Evolutionary conservation across 257 asterid species (phyloP).

Genomic region (Haberlea rhodopensis): DNA sequence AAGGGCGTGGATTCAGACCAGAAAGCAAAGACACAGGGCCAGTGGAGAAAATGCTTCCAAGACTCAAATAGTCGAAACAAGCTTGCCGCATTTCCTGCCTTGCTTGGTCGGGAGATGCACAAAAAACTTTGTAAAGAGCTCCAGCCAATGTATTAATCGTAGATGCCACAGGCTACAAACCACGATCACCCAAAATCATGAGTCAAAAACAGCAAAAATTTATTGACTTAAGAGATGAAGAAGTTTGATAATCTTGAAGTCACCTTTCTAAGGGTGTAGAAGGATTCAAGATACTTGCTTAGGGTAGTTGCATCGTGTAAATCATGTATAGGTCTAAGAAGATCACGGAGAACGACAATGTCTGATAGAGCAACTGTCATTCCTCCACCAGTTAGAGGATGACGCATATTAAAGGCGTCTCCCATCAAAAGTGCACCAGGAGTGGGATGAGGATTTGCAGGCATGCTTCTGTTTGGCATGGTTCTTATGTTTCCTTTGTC

Average conservation of each 20-base stretch:
- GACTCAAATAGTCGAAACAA: conserved; percentile 64
- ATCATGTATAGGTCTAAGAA: conserved; percentile 47
- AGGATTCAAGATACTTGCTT: conserved; percentile 55
- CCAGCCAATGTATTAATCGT: conserved; percentile 81
- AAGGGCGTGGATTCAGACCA: conserved; percentile 70
- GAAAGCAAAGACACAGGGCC: conserved; percentile 69
- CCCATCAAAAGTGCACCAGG: conserved; percentile 69
- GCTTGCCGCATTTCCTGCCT: conserved; percentile 70
- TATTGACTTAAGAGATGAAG: not conserved
- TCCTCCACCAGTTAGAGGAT: conserved; percentile 75
- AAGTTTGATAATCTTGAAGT: not conserved
- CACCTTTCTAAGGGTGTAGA: conserved; percentile 65
- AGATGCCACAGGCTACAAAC: conserved; percentile 76
- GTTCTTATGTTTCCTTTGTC: conserved; percentile 56
- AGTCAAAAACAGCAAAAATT: not conserved
- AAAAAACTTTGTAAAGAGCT: conserved; percentile 64
- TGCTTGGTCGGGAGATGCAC: conserved; percentile 71
- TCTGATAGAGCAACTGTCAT: conserved; percentile 69
- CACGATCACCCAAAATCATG: not conserved
- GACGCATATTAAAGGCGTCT: conserved; percentile 76
- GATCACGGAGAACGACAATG: conserved; percentile 56
- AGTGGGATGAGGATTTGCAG: conserved; percentile 55
- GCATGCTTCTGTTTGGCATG: conserved; percentile 70
- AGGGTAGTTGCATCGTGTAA: conserved; percentile 42
- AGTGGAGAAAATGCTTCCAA: conserved; percentile 55